Base-by-base conservation (phyloP, 306 rosid genomes). In the Phaseolus lunatus region DNA sequence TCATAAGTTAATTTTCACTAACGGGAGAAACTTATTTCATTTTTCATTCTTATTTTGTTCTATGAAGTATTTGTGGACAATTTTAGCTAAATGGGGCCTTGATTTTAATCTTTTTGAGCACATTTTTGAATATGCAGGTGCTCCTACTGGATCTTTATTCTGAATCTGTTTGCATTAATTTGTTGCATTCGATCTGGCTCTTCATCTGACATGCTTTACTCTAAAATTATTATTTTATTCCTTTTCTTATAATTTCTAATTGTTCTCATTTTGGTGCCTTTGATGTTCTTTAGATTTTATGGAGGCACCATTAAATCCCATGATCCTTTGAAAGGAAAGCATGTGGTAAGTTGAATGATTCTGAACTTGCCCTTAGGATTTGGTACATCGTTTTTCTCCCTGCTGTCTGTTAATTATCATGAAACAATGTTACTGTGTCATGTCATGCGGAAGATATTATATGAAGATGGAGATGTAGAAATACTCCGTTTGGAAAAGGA, bases 261-360 rank as follows among this genome's bases (percentile, higher is more conserved):
- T 77, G 13, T 67, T 72, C 69, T 61, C 24, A 61, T 67, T 16
- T 75, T 84, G 75, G 61, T 39, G 69, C 72, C 9, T 57, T 75
- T 84, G 61, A 76, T 84, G 84, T 73, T 70, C 73, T 85, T 23
- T 88, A 96, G 99, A 82, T 96, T 89, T 80, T 96, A 96, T 86
- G 88, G 84, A 80, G 99, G 99, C 80, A 88, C 90, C 9, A 80
- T 96, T 72, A 96, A 92, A 87, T 96, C 99, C 76, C 86, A 86
- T 78, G 99, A 96, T 63, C 69, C 91, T 26, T 47, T 78, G 50
- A 96, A 92, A 82, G 77, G 86, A 80, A 96, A 93, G 89, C 99
- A 96, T 73, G 99, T 92, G 93, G 99, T 96, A 87, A 79, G 96
- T 78, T 84, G 59, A 72, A 70, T 66, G 58, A 76, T 84, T 78